These are phyloP conservation scores for Euphorbia tirucalli DNA, from an alignment of 345 rosid species.

Conservation along the genomic window DNA sequence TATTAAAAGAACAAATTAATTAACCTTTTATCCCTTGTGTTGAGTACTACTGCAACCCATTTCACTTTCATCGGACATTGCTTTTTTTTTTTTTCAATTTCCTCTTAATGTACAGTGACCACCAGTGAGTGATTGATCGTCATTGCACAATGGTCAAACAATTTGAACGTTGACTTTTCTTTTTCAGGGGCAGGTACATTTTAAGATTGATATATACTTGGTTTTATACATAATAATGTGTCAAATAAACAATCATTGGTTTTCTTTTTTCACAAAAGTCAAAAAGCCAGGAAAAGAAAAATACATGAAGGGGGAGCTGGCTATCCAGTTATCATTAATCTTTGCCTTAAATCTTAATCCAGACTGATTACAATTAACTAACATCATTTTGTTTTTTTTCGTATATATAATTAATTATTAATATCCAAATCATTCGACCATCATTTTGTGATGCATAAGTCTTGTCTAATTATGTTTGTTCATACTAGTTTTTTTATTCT, in stretches of 20 bases:
- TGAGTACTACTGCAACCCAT: too few species aligned
- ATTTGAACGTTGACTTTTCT: slow-evolving; percentile 3
- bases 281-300: not conserved
- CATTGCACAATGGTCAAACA: slow-evolving; percentile 12
- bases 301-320: not conserved
- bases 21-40: too few species aligned
- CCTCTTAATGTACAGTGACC: too few species aligned
- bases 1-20: too few species aligned
- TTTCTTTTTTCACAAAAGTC: not conserved
- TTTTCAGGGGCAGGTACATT: not conserved
- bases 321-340: not conserved
- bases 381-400: not conserved
- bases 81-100: too few species aligned
- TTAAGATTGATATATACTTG: too few species aligned
- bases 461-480: too few species aligned
- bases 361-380: not conserved
- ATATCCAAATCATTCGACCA: slow-evolving; percentile 1
- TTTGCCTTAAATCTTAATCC: slow-evolving; percentile 3
- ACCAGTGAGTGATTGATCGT: not conserved
- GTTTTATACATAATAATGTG: too few species aligned
- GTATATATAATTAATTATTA: not conserved
- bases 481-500: too few species aligned
- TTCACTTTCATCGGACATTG: not conserved
- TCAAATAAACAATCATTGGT: slow-evolving; percentile 5
- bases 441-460: too few species aligned